Evolutionary conservation across 371 early-diverging fungal species (phyloP), one percentile per base, ranked within the genome.

Genomic region (Phascolomyces articulosus): DNA sequence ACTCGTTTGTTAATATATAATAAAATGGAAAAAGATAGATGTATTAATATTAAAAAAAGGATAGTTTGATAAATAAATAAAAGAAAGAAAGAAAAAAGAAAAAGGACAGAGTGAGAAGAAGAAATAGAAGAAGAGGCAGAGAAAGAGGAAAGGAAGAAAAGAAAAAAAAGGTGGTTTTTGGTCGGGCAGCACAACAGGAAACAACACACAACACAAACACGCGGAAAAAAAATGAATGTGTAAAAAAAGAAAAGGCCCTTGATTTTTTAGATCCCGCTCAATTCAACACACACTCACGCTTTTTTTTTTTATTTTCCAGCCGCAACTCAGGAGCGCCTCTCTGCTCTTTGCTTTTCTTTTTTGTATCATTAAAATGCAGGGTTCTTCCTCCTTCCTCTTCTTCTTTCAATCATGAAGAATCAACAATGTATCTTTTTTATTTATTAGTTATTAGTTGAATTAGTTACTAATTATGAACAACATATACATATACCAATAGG

Each of bases 131-230:
- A 28, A 28, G 23, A 40, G 16, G 34, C 8, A 20, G 29, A 34
- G 16, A 24, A 24, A 31, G 21, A 58, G 23, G 21, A 40, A 31
- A 55, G 55, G 28, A 21, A n/a, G n/a, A n/a, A 44, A n/a, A 44
- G 44, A 15, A n/a, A 18, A 4, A 20, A 28, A 55, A 55, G 21
- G 21, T 34, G 34, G 11, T 6, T 9, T 34, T 34, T 34, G 34
- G 44, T 44, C 44, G 44, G 44, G 44, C 44, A 44, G 44, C 44
- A 44, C 44, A 44, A 44, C 44, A 44, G 15, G n/a, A n/a, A n/a
- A n/a, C n/a, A n/a, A n/a, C n/a, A n/a, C n/a, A n/a, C n/a, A n/a
- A n/a, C n/a, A n/a, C n/a, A n/a, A 44, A n/a, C 44, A 44, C 44
- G 44, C 44, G 44, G 44, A 44, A 44, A 44, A 44, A n/a, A n/a